Conservation (phyloP, 2,329 filamentous ascomycete genomes). For the Microdochium bolleyi region DNA sequence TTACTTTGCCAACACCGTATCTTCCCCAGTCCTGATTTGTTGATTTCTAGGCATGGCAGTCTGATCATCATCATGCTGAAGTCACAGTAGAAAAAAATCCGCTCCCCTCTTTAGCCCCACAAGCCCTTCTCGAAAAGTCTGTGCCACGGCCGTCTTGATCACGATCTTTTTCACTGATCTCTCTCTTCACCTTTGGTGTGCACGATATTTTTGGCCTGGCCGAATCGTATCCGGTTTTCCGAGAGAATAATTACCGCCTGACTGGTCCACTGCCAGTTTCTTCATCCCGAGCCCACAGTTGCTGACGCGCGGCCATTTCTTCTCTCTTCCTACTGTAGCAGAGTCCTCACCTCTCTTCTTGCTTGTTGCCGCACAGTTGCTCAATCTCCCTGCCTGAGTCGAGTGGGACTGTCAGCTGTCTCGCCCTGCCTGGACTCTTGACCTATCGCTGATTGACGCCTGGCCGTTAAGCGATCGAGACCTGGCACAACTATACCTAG, state of each 20-base stretch:
- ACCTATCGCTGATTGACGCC: too few relatives aligned
- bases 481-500: too few relatives aligned
- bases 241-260: neutral
- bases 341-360: too few relatives aligned
- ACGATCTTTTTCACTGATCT: neutral
- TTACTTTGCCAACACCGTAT: neutral
- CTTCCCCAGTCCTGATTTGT: neutral
- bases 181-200: neutral
- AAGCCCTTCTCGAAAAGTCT: neutral
- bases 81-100: neutral
- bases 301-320: neutral
- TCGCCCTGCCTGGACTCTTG: too few relatives aligned
- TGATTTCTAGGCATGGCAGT: too few relatives aligned
- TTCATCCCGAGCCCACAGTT: neutral
- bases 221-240: neutral
- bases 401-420: too few relatives aligned
- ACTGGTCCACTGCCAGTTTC: neutral
- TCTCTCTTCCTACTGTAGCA: neutral
- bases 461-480: too few relatives aligned
- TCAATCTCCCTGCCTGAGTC: too few relatives aligned
- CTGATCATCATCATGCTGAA: neutral
- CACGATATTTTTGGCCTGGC: neutral
- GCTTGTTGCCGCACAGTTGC: too few relatives aligned
- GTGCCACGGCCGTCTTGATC: neutral
- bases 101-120: neutral